These are phyloP conservation scores for Crepidotus variabilis DNA, from an alignment of 768 basidiomycete species.

Conservation along the genomic window DNA sequence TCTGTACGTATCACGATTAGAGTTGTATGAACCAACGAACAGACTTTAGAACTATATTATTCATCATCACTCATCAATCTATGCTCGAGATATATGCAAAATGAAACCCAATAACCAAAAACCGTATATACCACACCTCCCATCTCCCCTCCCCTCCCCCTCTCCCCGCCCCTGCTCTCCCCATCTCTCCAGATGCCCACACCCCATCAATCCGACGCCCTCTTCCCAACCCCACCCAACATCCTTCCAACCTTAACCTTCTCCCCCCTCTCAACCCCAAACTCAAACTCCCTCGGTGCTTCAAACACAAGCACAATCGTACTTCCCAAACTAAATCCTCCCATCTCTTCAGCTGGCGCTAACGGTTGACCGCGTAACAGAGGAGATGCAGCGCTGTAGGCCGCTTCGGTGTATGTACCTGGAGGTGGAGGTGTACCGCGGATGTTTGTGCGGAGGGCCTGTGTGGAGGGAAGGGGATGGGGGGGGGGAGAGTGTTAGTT, in stretches of 20 bases:
- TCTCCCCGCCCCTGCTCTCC: neutral
- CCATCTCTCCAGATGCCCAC: neutral
- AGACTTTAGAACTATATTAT: no score
- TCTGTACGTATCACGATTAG: no score
- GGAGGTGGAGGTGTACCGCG: constrained; percentile 58
- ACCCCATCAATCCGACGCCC: constrained; percentile 11
- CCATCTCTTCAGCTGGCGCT: constrained; percentile 89
- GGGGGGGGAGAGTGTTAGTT: no score
- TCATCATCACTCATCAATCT: no score
- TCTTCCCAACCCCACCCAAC: constrained; percentile 56
- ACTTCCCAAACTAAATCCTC: constrained; percentile 92
- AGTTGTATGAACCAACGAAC: no score
- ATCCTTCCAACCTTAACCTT: constrained; percentile 85
- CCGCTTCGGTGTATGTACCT: constrained; percentile 89
- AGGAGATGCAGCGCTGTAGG: constrained; percentile 81
- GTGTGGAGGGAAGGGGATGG: constrained; percentile 2
- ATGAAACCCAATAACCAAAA: no score
- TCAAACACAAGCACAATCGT: constrained; percentile 98
- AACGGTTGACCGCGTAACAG: constrained; percentile 88
- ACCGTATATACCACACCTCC: no score
- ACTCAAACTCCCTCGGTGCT: constrained; percentile 82
- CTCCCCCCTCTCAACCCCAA: constrained; percentile 70
- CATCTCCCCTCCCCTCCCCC: no score
- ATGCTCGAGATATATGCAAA: no score
- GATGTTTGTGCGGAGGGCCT: constrained; percentile 89